phyloP scores from a whole-genome alignment of 1,139 yeast species.

The Kluyveromyces marxianus region DNA sequence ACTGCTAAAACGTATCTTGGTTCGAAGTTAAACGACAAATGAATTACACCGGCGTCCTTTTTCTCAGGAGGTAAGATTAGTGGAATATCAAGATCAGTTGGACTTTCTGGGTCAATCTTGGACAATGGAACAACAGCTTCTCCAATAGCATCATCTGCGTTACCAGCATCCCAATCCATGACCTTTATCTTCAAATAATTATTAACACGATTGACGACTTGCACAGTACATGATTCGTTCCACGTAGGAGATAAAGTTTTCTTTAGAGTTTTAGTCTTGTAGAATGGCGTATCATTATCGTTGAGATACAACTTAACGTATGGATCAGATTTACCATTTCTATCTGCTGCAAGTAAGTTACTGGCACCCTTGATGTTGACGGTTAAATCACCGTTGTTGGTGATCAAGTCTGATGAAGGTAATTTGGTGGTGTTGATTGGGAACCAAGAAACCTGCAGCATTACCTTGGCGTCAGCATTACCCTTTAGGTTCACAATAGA shows the following conservation, averaged over 20 bases:
- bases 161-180: constrained; percentile 91
- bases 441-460: constrained; percentile 66
- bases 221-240: constrained; percentile 54
- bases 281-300: constrained; percentile 45
- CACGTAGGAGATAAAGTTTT: constrained; percentile 83
- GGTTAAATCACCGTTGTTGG: constrained; percentile 68
- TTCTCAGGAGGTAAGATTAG: constrained; percentile 36
- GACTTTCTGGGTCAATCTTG: constrained; percentile 51
- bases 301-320: constrained; percentile 62
- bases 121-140: constrained; percentile 51
- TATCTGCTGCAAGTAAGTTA: constrained; percentile 74
- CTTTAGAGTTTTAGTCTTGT: constrained; percentile 73
- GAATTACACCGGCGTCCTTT: constrained; percentile 60
- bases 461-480: constrained; percentile 41
- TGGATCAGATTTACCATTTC: constrained; percentile 92
- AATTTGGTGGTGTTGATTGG: constrained; percentile 57
- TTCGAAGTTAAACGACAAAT: constrained; percentile 52
- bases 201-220: constrained; percentile 52
- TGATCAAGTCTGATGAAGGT: constrained; percentile 68
- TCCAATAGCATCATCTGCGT: constrained; percentile 76
- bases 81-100: constrained; percentile 46
- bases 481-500: constrained; percentile 47
- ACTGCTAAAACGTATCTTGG: constrained; percentile 54
- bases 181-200: constrained; percentile 52
- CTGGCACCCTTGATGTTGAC: constrained; percentile 58